Percentiles rank a stretch among this genome's conserved stretches.
These are phyloP conservation scores for Tolypocladium pustulatum DNA, from an alignment of 2,329 filamentous ascomycete species.

Conservation along the genomic window DNA sequence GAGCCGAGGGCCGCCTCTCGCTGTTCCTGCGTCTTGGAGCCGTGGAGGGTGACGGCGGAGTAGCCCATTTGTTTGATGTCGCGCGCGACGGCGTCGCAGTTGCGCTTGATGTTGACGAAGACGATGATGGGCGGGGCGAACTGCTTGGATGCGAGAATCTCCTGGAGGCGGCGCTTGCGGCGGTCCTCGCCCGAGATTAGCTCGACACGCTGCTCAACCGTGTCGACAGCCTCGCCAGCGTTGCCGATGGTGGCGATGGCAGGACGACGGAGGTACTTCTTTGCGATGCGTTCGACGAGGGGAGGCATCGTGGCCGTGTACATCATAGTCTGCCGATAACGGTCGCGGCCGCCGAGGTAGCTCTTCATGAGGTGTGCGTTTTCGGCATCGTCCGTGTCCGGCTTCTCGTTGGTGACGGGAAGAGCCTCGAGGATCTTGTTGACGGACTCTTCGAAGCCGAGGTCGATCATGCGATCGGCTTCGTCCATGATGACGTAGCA, in stretches of 20 bases:
- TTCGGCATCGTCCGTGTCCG: constrained; percentile 86
- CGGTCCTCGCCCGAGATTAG: constrained; percentile 86
- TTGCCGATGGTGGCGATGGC: constrained; percentile 94
- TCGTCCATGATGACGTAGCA: constrained; percentile 99
- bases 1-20: constrained; percentile 83
- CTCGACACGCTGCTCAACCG: constrained; percentile 94
- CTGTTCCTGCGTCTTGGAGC: constrained; percentile 95
- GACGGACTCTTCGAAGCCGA: constrained; percentile 94
- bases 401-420: constrained; percentile 88
- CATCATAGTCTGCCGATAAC: constrained; percentile 99
- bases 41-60: constrained; percentile 81
- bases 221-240: constrained; percentile 90
- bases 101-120: constrained; percentile 99
- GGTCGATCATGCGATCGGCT: constrained; percentile 97
- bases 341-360: constrained; percentile 62
- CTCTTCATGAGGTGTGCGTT: constrained; percentile 75
- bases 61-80: constrained; percentile 94
- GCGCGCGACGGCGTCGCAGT: constrained; percentile 88
- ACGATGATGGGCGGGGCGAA: constrained; percentile 91
- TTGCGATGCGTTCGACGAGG: constrained; percentile 88
- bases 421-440: constrained; percentile 96
- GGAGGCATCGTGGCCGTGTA: constrained; percentile 98
- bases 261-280: constrained; percentile 86
- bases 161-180: constrained; percentile 87
- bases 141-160: constrained; percentile 72